Evolutionary conservation across 2,329 filamentous ascomycete genomes (phyloP).

Genomic region (Colletotrichum tabaci): DNA sequence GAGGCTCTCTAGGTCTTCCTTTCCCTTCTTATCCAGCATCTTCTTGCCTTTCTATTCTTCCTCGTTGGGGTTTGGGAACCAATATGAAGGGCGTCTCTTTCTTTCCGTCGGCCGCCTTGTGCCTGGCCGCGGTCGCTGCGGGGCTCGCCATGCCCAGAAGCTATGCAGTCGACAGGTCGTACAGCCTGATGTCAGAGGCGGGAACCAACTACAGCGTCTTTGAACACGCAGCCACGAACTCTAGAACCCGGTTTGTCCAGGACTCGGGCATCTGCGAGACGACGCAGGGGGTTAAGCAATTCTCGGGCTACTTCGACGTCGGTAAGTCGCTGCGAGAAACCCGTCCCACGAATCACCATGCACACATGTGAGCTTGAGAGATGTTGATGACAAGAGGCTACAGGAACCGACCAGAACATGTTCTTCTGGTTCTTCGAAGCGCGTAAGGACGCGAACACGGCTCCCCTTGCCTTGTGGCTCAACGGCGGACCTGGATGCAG

Average conservation of each 20-base stretch:
- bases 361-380: neutral
- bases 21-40: too few relatives aligned
- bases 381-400: constrained; percentile 39
- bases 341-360: too few relatives aligned
- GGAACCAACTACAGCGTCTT: constrained; percentile 59
- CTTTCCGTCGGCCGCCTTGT: constrained; percentile 8
- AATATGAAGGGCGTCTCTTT: constrained; percentile 8
- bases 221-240: constrained; percentile 62
- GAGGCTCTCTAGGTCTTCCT: neutral
- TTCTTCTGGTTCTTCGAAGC: constrained; percentile 61
- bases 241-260: constrained; percentile 62
- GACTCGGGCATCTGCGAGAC: constrained; percentile 68
- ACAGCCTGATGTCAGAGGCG: constrained; percentile 35
- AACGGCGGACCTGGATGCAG: constrained; percentile 59
- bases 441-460: constrained; percentile 49
- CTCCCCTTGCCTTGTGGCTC: constrained; percentile 54
- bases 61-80: neutral
- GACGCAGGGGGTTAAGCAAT: constrained; percentile 64
- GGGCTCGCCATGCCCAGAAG: constrained; percentile 14
- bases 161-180: constrained; percentile 39
- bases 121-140: constrained; percentile 18
- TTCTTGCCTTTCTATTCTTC: neutral
- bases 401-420: constrained; percentile 56
- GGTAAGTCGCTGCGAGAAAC: constrained; percentile 47
- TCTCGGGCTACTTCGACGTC: constrained; percentile 66